Percentiles rank a stretch among this genome's conserved stretches.
phyloP scores from a whole-genome alignment of 2,329 filamentous ascomycete genomes.

The Dactylellina parvicollis region DNA sequence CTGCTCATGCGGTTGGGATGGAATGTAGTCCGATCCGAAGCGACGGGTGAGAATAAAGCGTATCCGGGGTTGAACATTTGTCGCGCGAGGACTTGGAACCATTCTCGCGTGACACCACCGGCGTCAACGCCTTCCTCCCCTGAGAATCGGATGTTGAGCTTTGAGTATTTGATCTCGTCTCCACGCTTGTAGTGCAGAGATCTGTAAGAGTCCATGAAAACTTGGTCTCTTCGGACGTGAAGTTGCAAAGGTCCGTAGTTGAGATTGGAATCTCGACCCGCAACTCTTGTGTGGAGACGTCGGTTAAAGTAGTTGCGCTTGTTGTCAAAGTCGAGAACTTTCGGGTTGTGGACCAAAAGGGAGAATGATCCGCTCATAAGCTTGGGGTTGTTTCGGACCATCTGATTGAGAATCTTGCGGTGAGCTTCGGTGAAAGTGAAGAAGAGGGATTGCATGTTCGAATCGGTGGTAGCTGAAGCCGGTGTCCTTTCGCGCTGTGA shows the following conservation, averaged over 20 bases:
- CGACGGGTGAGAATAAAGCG: constrained; percentile 93
- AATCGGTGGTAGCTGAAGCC: constrained; percentile 58
- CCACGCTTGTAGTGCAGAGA: constrained; percentile 96
- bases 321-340: constrained; percentile 98
- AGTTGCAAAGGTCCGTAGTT: constrained; percentile 78
- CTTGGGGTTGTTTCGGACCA: constrained; percentile 95
- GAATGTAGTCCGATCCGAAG: constrained; percentile 97
- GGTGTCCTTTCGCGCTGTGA: constrained; percentile 55
- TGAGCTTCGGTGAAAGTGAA: constrained; percentile 98
- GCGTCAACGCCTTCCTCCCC: constrained; percentile 98
- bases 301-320: constrained; percentile 99
- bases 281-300: constrained; percentile 81
- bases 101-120: constrained; percentile 95
- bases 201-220: constrained; percentile 98
- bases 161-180: constrained; percentile 98
- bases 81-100: constrained; percentile 96
- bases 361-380: constrained; percentile 99
- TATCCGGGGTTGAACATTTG: constrained; percentile 99
- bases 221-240: constrained; percentile 88
- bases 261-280: constrained; percentile 73
- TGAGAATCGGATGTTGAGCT: constrained; percentile 96
- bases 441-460: constrained; percentile 85
- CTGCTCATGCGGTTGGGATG: constrained; percentile 94
- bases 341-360: constrained; percentile 95
- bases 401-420: constrained; percentile 95